Evolutionary conservation across 495 filamentous ascomycete genomes (phyloP).

Genomic region (Glarea lozoyensis): DNA sequence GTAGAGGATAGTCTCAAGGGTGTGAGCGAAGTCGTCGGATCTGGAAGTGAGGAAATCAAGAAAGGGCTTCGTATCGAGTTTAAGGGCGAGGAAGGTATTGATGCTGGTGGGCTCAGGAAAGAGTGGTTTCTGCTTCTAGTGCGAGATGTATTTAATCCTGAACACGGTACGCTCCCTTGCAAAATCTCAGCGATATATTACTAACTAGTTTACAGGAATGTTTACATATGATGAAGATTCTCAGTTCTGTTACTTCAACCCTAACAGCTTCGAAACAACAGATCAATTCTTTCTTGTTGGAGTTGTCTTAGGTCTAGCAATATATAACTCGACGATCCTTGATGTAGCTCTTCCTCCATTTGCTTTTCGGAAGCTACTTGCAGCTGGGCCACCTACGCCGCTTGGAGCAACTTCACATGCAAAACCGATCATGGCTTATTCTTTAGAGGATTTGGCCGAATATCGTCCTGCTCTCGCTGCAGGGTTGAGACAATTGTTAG

Average conservation of each 20-base stretch:
- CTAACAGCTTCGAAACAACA: slow-evolving; percentile 81
- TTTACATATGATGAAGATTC: slow-evolving; percentile 96
- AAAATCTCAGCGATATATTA: slow-evolving; percentile 8
- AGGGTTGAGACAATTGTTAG: slow-evolving; percentile 67
- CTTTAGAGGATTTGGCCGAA: slow-evolving; percentile 77
- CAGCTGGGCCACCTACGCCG: slow-evolving; percentile 51
- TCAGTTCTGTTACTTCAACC: slow-evolving; percentile 91
- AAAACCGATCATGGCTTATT: slow-evolving; percentile 58
- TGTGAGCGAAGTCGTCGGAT: slow-evolving; percentile 81
- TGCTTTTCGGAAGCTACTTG: slow-evolving; percentile 79
- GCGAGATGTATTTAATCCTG: slow-evolving; percentile 84
- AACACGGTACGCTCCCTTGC: slow-evolving; percentile 56
- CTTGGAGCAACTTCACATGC: slow-evolving; percentile 43
- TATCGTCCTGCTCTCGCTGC: slow-evolving; percentile 69
- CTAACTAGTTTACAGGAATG: slow-evolving; percentile 48
- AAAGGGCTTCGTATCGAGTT: slow-evolving; percentile 88
- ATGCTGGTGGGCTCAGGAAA: slow-evolving; percentile 85
- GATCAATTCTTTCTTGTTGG: slow-evolving; percentile 93
- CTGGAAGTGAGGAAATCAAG: slow-evolving; percentile 81
- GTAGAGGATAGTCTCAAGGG: slow-evolving; percentile 84
- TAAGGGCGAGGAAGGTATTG: slow-evolving; percentile 80
- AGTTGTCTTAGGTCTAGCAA: slow-evolving; percentile 79
- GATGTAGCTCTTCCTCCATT: slow-evolving; percentile 91
- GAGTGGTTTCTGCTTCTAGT: slow-evolving; percentile 95
- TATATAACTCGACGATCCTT: slow-evolving; percentile 94